These are phyloP conservation scores for Boechera retrofracta DNA, from an alignment of 345 rosid species.

Conservation along the genomic window DNA sequence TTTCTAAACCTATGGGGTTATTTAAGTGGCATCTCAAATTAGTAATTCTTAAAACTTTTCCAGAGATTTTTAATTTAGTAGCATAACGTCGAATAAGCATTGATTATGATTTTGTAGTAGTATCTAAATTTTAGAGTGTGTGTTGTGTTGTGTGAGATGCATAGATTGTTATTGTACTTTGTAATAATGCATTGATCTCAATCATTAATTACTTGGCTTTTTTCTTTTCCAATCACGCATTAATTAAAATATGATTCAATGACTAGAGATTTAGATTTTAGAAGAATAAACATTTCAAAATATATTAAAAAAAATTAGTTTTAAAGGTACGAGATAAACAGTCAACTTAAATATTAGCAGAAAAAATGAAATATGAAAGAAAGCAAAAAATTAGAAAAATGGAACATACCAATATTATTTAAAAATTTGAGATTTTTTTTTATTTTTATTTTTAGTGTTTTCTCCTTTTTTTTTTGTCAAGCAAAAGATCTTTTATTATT, in stretches of 20 bases:
- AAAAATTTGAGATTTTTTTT: too few relatives aligned
- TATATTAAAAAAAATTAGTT: background rate
- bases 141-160: constrained; percentile 13
- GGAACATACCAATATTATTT: too few relatives aligned
- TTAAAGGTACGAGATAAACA: too few relatives aligned
- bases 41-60: background rate
- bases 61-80: background rate
- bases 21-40: background rate
- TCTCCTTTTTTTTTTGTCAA: too few relatives aligned
- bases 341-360: too few relatives aligned
- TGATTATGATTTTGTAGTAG: constrained; percentile 7
- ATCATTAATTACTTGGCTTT: background rate
- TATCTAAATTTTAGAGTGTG: background rate
- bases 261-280: background rate
- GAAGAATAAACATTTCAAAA: background rate
- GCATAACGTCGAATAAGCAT: constrained; percentile 15
- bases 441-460: too few relatives aligned
- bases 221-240: background rate
- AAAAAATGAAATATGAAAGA: too few relatives aligned
- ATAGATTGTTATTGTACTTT: constrained; percentile 7
- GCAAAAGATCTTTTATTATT: too few relatives aligned
- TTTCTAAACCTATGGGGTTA: background rate
- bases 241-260: background rate
- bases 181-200: constrained; percentile 4
- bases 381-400: too few relatives aligned